These are phyloP conservation scores for Exserohilum rostratum DNA, from an alignment of 2,329 filamentous ascomycete species.

Conservation along the genomic window DNA sequence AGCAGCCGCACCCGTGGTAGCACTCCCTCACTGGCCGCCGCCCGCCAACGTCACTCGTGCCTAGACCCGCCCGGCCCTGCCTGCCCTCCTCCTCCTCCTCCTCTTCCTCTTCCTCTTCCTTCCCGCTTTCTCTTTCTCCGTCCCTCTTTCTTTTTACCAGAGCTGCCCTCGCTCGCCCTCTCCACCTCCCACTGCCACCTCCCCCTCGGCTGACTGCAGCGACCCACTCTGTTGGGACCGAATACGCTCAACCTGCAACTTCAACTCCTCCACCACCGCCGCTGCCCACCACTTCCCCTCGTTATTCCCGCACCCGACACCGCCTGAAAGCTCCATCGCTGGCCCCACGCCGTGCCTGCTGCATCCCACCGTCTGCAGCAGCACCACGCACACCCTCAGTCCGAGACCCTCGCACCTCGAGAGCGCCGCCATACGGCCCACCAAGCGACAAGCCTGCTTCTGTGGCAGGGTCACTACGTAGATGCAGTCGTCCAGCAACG, in stretches of 20 bases:
- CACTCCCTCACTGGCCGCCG: constrained; percentile 22
- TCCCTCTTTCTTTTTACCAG: constrained; percentile 2
- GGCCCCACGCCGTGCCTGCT: constrained; percentile 13
- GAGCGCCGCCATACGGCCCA: constrained; percentile 1
- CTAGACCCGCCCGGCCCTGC: constrained; percentile 13
- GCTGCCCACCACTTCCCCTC: constrained; percentile 20
- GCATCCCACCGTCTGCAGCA: background rate
- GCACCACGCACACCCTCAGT: constrained; percentile 3
- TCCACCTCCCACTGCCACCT: constrained; percentile 25
- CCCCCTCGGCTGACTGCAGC: constrained; percentile 41
- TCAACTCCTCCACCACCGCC: constrained; percentile 8
- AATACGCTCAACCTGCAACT: constrained; percentile 32
- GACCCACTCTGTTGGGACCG: constrained; percentile 36
- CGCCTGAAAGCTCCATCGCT: constrained; percentile 5
- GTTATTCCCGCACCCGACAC: constrained; percentile 14
- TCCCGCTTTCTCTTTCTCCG: background rate
- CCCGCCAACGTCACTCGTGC: constrained; percentile 38
- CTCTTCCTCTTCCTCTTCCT: background rate
- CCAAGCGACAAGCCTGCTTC: background rate
- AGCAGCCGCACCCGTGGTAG: too few relatives aligned
- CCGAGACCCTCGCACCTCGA: background rate
- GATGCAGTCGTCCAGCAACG: constrained; percentile 37
- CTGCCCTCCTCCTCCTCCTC: background rate
- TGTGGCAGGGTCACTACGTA: constrained; percentile 15
- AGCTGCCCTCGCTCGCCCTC: constrained; percentile 1